Conservation (phyloP, 495 filamentous ascomycete genomes). For the Neurospora hispaniola region DNA sequence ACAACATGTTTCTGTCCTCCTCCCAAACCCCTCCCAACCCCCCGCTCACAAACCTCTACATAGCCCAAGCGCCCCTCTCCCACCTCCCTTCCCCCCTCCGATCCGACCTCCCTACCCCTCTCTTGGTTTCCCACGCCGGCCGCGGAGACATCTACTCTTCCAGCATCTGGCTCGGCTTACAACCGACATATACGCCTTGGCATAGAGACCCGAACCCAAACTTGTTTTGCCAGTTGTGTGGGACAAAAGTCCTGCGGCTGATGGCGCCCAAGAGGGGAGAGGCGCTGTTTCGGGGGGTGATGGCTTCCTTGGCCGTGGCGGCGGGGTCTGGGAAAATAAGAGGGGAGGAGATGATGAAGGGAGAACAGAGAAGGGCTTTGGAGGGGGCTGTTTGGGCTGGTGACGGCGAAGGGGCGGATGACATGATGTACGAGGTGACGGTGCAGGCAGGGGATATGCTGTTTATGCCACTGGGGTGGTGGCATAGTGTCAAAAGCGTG, state of each 20-base stretch:
- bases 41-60: constrained; percentile 45
- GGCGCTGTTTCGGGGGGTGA: constrained; percentile 47
- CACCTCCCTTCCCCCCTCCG: constrained; percentile 50
- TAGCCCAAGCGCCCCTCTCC: constrained; percentile 68
- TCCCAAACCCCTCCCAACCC: constrained; percentile 36
- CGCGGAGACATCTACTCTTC: constrained; percentile 71
- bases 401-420: constrained; percentile 2
- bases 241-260: constrained; percentile 63
- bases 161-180: constrained; percentile 78
- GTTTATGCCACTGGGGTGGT: constrained; percentile 90
- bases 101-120: constrained; percentile 58
- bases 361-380: constrained; percentile 52
- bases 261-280: constrained; percentile 50
- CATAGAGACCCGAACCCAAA: constrained; percentile 94
- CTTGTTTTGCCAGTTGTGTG: constrained; percentile 73
- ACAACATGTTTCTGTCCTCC: constrained; percentile 34
- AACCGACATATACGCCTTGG: constrained; percentile 78
- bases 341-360: constrained; percentile 90
- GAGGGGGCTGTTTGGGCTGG: constrained; percentile 61
- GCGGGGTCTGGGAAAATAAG: constrained; percentile 37
- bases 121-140: constrained; percentile 48
- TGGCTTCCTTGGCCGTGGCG: constrained; percentile 31
- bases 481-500: constrained; percentile 81
- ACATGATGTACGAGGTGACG: constrained; percentile 33
- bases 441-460: constrained; percentile 59